These are phyloP conservation scores for Fonsecaea nubica DNA, from an alignment of 2,329 filamentous ascomycete genomes.

Conservation along the genomic window DNA sequence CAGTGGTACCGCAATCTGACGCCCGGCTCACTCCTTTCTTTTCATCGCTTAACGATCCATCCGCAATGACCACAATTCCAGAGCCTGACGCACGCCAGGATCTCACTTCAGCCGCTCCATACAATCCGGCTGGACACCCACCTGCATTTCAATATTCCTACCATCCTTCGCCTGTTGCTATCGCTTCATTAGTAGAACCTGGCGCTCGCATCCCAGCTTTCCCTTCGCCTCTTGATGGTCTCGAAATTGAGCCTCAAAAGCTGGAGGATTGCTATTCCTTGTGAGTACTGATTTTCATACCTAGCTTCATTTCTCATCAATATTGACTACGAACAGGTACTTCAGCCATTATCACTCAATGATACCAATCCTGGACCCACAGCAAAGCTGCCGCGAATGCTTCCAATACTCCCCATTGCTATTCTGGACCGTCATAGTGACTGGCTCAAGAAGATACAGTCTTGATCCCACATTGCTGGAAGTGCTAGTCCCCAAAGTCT, in stretches of 20 bases:
- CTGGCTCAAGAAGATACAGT: conserved; percentile 22
- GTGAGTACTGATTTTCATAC: background rate
- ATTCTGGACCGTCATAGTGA: conserved; percentile 21
- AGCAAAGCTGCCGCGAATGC: background rate
- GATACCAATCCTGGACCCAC: conserved; percentile 18
- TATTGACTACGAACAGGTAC: background rate
- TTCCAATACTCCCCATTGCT: conserved; percentile 15
- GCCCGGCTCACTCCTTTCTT: background rate
- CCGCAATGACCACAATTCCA: background rate
- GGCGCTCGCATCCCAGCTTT: background rate
- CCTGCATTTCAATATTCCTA: background rate
- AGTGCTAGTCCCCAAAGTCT: conserved; percentile 6
- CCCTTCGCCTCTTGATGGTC: background rate
- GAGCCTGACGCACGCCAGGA: background rate
- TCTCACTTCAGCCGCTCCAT: background rate
- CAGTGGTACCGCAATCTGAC: background rate
- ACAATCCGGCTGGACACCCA: background rate
- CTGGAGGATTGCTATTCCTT: conserved; percentile 16
- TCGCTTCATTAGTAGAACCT: background rate
- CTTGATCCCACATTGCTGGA: conserved; percentile 16
- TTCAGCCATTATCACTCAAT: conserved; percentile 23
- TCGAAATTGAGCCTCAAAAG: conserved; percentile 11
- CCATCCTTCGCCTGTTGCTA: background rate
- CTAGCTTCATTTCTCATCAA: background rate
- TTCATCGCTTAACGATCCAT: background rate